phyloP scores from a whole-genome alignment of 305 asterid species.

The Fraxinus sp. region DNA sequence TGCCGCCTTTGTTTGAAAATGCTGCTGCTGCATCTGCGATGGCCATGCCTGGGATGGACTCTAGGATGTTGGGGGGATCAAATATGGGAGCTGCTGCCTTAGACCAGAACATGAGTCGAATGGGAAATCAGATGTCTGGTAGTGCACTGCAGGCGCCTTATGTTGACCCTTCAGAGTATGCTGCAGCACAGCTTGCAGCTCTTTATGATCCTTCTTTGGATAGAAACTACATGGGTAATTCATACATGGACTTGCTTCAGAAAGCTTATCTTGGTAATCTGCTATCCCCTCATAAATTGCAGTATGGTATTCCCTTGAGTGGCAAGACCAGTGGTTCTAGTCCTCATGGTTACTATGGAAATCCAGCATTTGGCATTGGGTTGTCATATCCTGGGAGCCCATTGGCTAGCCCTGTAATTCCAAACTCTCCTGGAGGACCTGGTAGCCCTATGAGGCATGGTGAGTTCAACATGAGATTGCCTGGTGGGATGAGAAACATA shows the following conservation, averaged over 20 bases:
- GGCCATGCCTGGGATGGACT: constrained; percentile 79
- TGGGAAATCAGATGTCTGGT: constrained; percentile 68
- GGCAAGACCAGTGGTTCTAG: constrained; percentile 53
- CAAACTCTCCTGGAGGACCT: constrained; percentile 64
- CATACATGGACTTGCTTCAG: constrained; percentile 82
- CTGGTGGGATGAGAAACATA: constrained; percentile 72
- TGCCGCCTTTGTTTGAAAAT: constrained; percentile 93
- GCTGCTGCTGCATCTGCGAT: constrained; percentile 93
- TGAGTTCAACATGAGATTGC: constrained; percentile 62
- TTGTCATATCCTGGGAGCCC: constrained; percentile 90
- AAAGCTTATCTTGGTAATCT: constrained; percentile 74
- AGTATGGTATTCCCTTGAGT: constrained; percentile 61
- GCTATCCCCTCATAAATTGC: constrained; percentile 74
- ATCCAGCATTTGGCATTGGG: constrained; percentile 74
- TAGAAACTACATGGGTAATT: constrained; percentile 63
- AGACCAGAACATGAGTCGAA: constrained; percentile 59
- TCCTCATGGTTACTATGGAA: constrained; percentile 85
- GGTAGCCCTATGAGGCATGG: constrained; percentile 91
- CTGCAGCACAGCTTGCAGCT: constrained; percentile 77
- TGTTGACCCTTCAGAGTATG: constrained; percentile 78
- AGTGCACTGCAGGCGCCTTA: constrained; percentile 52
- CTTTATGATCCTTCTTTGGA: constrained; percentile 72
- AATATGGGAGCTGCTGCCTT: constrained; percentile 53
- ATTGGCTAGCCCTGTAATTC: constrained; percentile 56
- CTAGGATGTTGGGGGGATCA: constrained; percentile 68